Evolutionary conservation across 2,329 filamentous ascomycete species (phyloP).

Genomic region (Acrodontium crateriforme): DNA sequence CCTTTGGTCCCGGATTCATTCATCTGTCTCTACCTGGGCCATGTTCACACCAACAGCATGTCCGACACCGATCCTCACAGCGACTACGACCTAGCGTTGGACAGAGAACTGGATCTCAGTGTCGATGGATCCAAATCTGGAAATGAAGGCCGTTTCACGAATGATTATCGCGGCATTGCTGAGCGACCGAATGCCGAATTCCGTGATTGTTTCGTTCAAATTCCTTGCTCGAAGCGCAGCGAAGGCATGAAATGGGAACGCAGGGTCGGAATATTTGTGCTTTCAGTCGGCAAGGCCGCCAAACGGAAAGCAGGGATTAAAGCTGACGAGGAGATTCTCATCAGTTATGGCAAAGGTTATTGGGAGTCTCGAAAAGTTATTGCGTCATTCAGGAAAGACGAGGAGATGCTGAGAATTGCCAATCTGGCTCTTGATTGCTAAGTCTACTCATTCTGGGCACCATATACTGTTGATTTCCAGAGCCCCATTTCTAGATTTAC

Average conservation of each 20-base stretch:
- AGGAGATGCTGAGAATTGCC: slow-evolving; percentile 15
- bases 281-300: slow-evolving; percentile 35
- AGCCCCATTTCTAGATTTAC: no score
- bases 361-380: slow-evolving; percentile 18
- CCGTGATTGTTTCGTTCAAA: slow-evolving; percentile 24
- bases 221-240: slow-evolving; percentile 22
- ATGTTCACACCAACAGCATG: slow-evolving; percentile 31
- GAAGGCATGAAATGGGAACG: slow-evolving; percentile 29
- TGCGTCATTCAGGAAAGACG: slow-evolving; percentile 14
- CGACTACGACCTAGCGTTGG: slow-evolving; percentile 39
- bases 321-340: slow-evolving; percentile 36
- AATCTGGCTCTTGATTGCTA: slow-evolving; percentile 13
- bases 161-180: slow-evolving; percentile 39
- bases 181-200: slow-evolving; percentile 26
- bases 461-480: no score
- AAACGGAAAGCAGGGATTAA: slow-evolving; percentile 33
- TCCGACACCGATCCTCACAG: slow-evolving; percentile 30
- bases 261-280: slow-evolving; percentile 37
- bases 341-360: slow-evolving; percentile 37
- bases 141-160: slow-evolving; percentile 40
- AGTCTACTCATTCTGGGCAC: no score
- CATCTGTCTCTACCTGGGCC: slow-evolving; percentile 37
- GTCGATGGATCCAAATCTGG: slow-evolving; percentile 36
- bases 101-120: slow-evolving; percentile 34
- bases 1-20: slow-evolving; percentile 32